Percentiles rank a stretch among this genome's conserved stretches.
Conservation (phyloP, 192 early-diverging fungal species). For the Coemansia asiatica region DNA sequence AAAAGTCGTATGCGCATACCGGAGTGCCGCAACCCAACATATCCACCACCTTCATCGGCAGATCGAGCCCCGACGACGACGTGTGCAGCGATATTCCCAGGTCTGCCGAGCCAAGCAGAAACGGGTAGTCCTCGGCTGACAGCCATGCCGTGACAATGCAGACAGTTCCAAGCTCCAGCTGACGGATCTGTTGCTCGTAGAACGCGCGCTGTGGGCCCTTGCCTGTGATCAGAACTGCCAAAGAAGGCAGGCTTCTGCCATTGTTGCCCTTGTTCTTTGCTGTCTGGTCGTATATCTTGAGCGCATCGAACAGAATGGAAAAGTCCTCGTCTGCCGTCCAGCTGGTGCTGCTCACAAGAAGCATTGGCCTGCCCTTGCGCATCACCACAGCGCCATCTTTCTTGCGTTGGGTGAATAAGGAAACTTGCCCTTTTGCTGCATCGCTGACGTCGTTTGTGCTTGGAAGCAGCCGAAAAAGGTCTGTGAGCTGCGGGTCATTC, state of each 20-base stretch:
- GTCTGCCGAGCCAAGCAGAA: conserved; percentile 87
- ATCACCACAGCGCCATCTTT: conserved; percentile 21
- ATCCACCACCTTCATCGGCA: conserved; percentile 99
- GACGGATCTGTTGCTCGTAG: conserved; percentile 67
- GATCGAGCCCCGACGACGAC: conserved; percentile 91
- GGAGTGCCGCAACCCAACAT: conserved; percentile 97
- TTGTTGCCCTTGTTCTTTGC: conserved; percentile 20
- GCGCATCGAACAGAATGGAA: conserved; percentile 71
- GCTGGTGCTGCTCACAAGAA: conserved; percentile 86
- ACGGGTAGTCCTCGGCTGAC: conserved; percentile 76
- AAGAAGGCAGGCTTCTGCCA: conserved; percentile 45
- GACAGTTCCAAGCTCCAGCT: conserved; percentile 57
- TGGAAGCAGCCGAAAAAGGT: conserved; percentile 4
- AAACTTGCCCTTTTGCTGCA: not conserved
- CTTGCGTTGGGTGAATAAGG: conserved; percentile 28
- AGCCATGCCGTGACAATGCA: conserved; percentile 81
- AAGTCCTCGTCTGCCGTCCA: conserved; percentile 99
- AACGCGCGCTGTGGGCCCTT: conserved; percentile 77
- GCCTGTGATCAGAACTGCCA: conserved; percentile 89
- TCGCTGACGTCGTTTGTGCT: not conserved
- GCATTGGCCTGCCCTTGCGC: conserved; percentile 62
- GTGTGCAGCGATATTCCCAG: conserved; percentile 91
- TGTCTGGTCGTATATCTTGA: conserved; percentile 57
- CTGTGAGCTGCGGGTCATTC: conserved; percentile 33
- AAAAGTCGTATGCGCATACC: conserved; percentile 73